Base-by-base conservation (phyloP, 2,329 filamentous ascomycete species). In the Zymoseptoria ardabiliae region DNA sequence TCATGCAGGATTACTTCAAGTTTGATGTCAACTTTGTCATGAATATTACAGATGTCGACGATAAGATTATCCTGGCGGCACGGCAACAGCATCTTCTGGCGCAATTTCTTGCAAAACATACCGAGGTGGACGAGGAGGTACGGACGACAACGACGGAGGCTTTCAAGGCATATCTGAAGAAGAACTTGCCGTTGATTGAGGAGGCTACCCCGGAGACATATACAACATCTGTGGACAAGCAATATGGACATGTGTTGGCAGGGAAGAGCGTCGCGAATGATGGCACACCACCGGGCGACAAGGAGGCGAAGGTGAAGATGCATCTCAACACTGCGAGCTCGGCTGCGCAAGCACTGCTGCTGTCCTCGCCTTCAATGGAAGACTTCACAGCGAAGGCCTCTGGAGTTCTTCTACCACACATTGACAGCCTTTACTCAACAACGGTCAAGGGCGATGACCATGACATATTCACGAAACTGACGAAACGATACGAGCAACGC, bases 241-340 rank as follows among this genome's bases (percentile, higher is more conserved):
- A 74, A 20, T 86, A 86, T 70, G 78, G 76, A 50, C 74, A 77
- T 59, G 78, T 86, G 4, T 72, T 85, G 54, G 75, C 76, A 51
- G 83, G 83, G 4, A 80, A 81, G 60, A 75, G 81, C 3, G 63
- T 85, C n/a, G 78, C 79, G 48, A 81, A 80, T 6, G 78, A 79
- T 50, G 75, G 75, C 23, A 78, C 78, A 54, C 70, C 75, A 19
- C 80, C 89, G 0, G 84, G 87, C 6, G 91, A 96, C 69, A 85
- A 86, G 58, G 89, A 95, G 72, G 90, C 90, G 13, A 96, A 96
- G 77, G 76, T 90, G 65, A 95, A 92, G 76, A 95, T 96, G 90
- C 90, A 96, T 69, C 82, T 95, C 62, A 86, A 84, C 63, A 87
- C 84, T 0, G 79, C 79, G 2, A 72, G 77, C 13, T 77, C 79